phyloP scores from a whole-genome alignment of 176 grass and related monocot genomes.

The Rhynchospora tenuis region DNA sequence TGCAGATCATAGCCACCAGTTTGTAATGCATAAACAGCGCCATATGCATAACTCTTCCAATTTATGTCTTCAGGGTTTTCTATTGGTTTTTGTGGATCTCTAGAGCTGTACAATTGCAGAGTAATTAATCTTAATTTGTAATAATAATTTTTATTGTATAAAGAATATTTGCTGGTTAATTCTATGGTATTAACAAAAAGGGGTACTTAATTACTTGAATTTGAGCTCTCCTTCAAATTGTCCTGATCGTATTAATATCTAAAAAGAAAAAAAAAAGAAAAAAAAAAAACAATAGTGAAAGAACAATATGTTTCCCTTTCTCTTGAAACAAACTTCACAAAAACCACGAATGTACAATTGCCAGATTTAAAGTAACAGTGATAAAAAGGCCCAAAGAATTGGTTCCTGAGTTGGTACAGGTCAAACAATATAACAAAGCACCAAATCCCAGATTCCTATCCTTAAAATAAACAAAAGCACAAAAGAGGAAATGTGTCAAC shows the following conservation, averaged over 20 bases:
- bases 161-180: background rate
- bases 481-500: background rate
- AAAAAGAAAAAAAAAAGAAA: slow-evolving; percentile 33
- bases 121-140: background rate
- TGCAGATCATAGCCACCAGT: slow-evolving; percentile 66
- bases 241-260: slow-evolving; percentile 67
- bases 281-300: background rate
- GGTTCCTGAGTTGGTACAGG: background rate
- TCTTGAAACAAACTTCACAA: background rate
- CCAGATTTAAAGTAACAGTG: background rate
- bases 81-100: slow-evolving; percentile 61
- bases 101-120: slow-evolving; percentile 40
- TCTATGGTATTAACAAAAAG: background rate
- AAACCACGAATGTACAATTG: background rate
- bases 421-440: background rate
- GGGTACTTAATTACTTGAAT: slow-evolving; percentile 47
- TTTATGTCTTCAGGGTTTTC: slow-evolving; percentile 55
- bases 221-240: slow-evolving; percentile 71
- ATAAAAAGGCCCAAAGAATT: background rate
- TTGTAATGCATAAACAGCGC: slow-evolving; percentile 88
- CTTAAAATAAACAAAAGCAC: background rate
- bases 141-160: background rate
- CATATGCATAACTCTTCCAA: slow-evolving; percentile 80
- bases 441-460: background rate
- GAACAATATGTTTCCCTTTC: background rate